Evolutionary conservation across 306 rosid species (phyloP).

Genomic region (Citrullus colocynthis): DNA sequence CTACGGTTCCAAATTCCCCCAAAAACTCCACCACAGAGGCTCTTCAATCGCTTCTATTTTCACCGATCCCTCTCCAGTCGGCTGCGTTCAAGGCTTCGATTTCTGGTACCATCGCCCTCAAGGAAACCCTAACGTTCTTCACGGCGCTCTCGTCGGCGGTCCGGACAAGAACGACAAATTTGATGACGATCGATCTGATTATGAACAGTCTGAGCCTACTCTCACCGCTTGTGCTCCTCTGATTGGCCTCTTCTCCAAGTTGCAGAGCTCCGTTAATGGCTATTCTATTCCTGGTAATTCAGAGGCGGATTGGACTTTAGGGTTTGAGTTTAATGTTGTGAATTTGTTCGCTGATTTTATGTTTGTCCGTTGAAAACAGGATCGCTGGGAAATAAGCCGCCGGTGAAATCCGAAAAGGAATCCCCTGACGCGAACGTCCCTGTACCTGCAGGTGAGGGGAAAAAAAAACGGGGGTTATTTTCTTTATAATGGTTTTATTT

Average conservation of each 20-base stretch:
- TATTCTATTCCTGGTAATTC: conserved; percentile 14
- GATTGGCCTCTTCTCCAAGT: conserved; percentile 63
- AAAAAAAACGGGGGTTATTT: no score
- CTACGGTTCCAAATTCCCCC: conserved; percentile 55
- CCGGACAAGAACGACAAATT: conserved; percentile 52
- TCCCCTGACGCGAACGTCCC: neutral
- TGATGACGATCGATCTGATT: conserved; percentile 56
- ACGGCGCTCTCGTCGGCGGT: conserved; percentile 80
- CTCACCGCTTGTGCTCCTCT: conserved; percentile 67
- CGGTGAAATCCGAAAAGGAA: neutral
- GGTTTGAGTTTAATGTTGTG: neutral
- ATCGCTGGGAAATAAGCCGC: neutral
- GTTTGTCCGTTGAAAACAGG: neutral
- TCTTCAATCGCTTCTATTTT: conserved; percentile 56
- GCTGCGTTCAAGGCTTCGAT: conserved; percentile 73
- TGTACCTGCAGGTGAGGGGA: neutral
- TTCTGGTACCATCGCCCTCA: conserved; percentile 41
- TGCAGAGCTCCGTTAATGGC: conserved; percentile 38
- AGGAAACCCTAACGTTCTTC: conserved; percentile 52
- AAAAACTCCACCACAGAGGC: conserved; percentile 72
- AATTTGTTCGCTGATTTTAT: neutral
- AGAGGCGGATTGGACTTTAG: neutral
- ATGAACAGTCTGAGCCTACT: conserved; percentile 86
- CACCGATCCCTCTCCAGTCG: conserved; percentile 24
- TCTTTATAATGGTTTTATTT: no score